These are phyloP conservation scores for Pseudognaphalium luteoalbum DNA, from an alignment of 129 eudicot species.

Conservation along the genomic window DNA sequence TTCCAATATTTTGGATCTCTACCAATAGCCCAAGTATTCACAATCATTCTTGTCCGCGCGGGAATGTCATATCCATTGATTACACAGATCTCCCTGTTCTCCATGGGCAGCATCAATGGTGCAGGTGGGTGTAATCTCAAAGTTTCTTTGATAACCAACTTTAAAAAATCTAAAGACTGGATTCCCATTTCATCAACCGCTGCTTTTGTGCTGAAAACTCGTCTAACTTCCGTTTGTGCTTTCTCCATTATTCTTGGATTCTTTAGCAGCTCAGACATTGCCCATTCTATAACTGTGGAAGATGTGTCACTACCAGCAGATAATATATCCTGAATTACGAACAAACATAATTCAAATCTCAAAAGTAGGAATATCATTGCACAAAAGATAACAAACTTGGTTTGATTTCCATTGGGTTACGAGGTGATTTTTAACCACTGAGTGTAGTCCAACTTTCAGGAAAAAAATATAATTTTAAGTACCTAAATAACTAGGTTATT, in stretches of 20 bases:
- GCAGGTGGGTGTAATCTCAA: slow-evolving; percentile 38
- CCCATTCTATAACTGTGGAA: slow-evolving; percentile 41
- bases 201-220: slow-evolving; percentile 24
- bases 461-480: no score
- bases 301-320: slow-evolving; percentile 41
- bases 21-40: slow-evolving; percentile 38
- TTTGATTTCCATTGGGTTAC: no score
- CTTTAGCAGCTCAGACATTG: slow-evolving; percentile 34
- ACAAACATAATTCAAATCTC: slow-evolving; percentile 3
- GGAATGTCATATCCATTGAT: slow-evolving; percentile 41
- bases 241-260: slow-evolving; percentile 32
- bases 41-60: slow-evolving; percentile 21
- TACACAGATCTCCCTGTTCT: slow-evolving; percentile 30
- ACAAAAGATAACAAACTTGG: no score
- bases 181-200: slow-evolving; percentile 31
- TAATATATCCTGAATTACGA: slow-evolving; percentile 26
- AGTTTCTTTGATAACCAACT: slow-evolving; percentile 37
- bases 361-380: background rate
- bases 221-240: slow-evolving; percentile 27
- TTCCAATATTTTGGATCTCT: slow-evolving; percentile 39
- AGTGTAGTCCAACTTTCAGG: no score
- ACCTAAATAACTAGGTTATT: no score
- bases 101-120: slow-evolving; percentile 41
- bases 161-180: slow-evolving; percentile 16
- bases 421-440: no score